Percentiles rank a stretch among this genome's conserved stretches.
phyloP scores from a whole-genome alignment of 2,329 filamentous ascomycete species.

The Aspergillus sp. region DNA sequence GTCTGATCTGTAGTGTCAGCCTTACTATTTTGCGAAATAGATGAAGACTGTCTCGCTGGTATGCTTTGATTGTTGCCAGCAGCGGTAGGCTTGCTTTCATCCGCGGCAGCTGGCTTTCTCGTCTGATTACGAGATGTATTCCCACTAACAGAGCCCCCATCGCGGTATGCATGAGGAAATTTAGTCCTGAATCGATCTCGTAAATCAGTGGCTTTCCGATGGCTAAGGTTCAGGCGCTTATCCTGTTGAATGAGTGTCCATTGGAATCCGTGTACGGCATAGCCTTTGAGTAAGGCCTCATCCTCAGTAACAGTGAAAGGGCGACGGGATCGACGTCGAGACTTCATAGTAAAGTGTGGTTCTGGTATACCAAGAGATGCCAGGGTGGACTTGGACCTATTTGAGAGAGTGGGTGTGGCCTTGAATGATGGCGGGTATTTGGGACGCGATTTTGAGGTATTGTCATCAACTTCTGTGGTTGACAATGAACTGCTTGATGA shows the following conservation, averaged over 20 bases:
- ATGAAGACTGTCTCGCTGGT: slow-evolving; percentile 4
- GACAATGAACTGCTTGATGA: slow-evolving; percentile 13
- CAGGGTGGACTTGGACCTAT: slow-evolving; percentile 27
- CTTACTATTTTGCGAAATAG: slow-evolving; percentile 8
- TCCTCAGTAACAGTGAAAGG: slow-evolving; percentile 56
- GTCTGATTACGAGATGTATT: slow-evolving; percentile 17
- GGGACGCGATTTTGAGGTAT: slow-evolving; percentile 6
- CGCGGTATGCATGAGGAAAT: slow-evolving; percentile 53
- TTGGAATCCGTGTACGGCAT: slow-evolving; percentile 53
- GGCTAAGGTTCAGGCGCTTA: slow-evolving; percentile 44
- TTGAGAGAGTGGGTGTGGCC: slow-evolving; percentile 23
- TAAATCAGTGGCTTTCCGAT: slow-evolving; percentile 54
- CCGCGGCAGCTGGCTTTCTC: slow-evolving; percentile 2
- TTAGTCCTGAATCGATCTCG: slow-evolving; percentile 58
- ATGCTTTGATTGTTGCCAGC: slow-evolving; percentile 9
- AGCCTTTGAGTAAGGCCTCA: slow-evolving; percentile 53
- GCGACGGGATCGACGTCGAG: slow-evolving; percentile 49
- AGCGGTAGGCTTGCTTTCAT: slow-evolving; percentile 2
- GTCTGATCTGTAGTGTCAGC: slow-evolving; percentile 9
- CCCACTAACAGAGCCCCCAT: slow-evolving; percentile 36
- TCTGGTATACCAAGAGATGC: slow-evolving; percentile 45
- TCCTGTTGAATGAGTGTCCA: slow-evolving; percentile 59
- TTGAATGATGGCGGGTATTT: slow-evolving; percentile 16
- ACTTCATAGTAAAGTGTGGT: slow-evolving; percentile 43
- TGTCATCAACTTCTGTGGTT: slow-evolving; percentile 10